phyloP scores from a whole-genome alignment of 106 monocot genomes.

The Posidonia australis region DNA sequence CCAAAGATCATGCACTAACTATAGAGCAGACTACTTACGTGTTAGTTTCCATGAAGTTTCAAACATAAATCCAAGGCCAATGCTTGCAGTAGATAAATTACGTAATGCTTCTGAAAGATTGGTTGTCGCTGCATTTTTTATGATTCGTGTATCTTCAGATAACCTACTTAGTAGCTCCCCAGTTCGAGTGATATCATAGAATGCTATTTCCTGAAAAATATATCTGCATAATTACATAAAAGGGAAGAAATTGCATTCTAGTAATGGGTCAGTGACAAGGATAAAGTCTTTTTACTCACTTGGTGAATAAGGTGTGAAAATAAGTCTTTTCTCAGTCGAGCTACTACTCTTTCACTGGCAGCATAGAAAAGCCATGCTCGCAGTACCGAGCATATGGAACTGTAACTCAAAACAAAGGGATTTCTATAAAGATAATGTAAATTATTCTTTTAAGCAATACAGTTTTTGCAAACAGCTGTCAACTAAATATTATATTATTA shows the following conservation, averaged over 20 bases:
- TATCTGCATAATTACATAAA: background rate
- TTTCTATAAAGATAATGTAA: too few species aligned
- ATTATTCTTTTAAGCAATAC: background rate
- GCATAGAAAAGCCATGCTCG: conserved; percentile 93
- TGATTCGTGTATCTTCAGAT: conserved; percentile 97
- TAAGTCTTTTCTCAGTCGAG: conserved; percentile 82
- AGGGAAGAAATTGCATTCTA: background rate
- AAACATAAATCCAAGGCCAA: conserved; percentile 95
- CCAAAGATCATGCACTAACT: background rate
- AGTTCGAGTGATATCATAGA: conserved; percentile 94
- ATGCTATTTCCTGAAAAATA: conserved; percentile 83
- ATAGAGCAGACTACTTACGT: conserved; percentile 36
- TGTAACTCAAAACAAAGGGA: conserved; percentile 32
- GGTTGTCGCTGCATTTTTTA: conserved; percentile 98
- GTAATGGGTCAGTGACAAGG: background rate
- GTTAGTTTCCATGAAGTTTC: conserved; percentile 93
- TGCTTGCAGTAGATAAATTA: conserved; percentile 63
- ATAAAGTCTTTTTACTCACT: conserved; percentile 28
- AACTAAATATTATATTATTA: too few species aligned
- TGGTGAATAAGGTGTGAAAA: conserved; percentile 87
- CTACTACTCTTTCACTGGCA: conserved; percentile 98
- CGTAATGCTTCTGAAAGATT: conserved; percentile 94
- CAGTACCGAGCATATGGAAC: conserved; percentile 70
- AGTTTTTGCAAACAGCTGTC: background rate
- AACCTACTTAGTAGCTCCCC: conserved; percentile 96